Base-by-base conservation (phyloP, 345 rosid genomes). In the Moringa oleifera region DNA sequence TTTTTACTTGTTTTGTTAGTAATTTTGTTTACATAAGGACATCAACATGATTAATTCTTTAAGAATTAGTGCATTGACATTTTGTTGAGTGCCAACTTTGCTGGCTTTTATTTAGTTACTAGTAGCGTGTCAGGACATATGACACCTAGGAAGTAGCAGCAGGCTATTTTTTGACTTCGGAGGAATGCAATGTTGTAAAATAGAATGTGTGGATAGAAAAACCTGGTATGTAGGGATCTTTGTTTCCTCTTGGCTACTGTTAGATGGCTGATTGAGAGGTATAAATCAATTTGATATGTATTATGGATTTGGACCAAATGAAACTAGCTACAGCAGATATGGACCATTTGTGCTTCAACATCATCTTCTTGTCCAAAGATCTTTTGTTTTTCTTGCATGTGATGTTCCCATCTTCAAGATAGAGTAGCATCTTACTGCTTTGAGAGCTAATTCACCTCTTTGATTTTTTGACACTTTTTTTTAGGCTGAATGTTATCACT, bases 401-500 rank as follows among this genome's bases (percentile, higher is more conserved):
- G 47, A 11, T 15, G 47, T 11, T 41, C 47, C 47, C 47, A 41
- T 41, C 47, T 5, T 5, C 47, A 41, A 41, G 47, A 41, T 7
- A 16, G 57, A 51, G 57, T 46, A 59, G 22, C 24, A 33, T 52
- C 28, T 75, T 15, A 41, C 13, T 1, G 67, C 37, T 62, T 62
- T 68, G 6, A 20, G 37, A 20, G 37, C 59, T 64, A 49, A 41
- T 23, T 31, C 33, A 53, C 18, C 23, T 18, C 57, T 56, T 23
- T 19, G 71, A 58, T 54, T 57, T 11, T 68, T 22, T 53, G 41
- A 22, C 50, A 24, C 31, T 53, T 47, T 51, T 13, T 61, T 77
- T 57, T 91, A 87, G 99, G 90, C 96, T 52, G 98, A 95, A 71
- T 85, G 94, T 76, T 91, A 91, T 72, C 96, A 89, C 68, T 85